A percentile compares a stretch with the other conserved stretches of the same genome.
Evolutionary conservation across 169 alveolate species (phyloP).

Genomic region (Blepharisma undulans): DNA sequence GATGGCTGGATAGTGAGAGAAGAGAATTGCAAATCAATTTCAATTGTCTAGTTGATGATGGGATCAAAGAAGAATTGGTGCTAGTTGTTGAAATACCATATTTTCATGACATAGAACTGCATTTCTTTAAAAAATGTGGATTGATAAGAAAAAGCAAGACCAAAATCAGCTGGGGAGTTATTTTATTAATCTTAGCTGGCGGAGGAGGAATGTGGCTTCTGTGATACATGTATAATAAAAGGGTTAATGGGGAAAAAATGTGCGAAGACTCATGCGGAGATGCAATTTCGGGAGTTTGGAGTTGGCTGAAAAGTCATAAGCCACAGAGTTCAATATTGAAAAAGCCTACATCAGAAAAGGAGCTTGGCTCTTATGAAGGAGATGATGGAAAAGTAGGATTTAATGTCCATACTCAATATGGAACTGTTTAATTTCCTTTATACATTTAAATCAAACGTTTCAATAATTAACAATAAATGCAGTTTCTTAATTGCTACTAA

Average conservation of each 20-base stretch:
- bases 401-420: constrained; percentile 21
- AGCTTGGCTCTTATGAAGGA: not conserved
- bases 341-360: not conserved
- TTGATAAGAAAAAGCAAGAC: not conserved
- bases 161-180: not conserved
- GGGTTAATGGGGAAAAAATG: not conserved
- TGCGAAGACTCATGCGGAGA: not conserved
- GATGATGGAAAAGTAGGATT: constrained; percentile 17
- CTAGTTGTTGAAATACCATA: constrained; percentile 29
- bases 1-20: constrained; percentile 5
- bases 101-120: constrained; percentile 22
- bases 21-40: not conserved
- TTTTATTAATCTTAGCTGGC: not conserved
- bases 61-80: not conserved
- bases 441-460: not conserved
- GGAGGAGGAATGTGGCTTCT: not conserved
- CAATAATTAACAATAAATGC: not conserved
- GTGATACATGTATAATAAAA: not conserved
- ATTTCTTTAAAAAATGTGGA: constrained; percentile 20
- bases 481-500: not conserved
- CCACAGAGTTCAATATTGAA: not conserved
- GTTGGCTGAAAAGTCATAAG: not conserved
- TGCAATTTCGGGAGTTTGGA: not conserved
- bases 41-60: not conserved
- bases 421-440: constrained; percentile 1